Conservation (phyloP, 2,329 filamentous ascomycete genomes). For the Fusarium sp. region DNA sequence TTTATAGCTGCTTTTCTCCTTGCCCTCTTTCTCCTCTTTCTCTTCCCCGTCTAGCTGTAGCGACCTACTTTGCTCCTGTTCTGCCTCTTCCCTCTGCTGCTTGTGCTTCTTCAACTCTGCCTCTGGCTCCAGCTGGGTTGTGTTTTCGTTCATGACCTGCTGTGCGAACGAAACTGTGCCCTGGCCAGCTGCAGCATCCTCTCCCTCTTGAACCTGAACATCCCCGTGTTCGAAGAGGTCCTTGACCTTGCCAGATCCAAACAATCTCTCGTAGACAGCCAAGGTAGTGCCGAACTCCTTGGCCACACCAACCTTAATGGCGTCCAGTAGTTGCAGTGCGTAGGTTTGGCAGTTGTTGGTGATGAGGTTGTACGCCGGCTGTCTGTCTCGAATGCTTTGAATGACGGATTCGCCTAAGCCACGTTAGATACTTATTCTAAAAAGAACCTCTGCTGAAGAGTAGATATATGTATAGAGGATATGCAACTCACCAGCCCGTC, state of each 20-base stretch:
- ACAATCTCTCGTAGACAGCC: constrained; percentile 64
- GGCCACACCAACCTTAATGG: constrained; percentile 63
- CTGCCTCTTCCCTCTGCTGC: constrained; percentile 5
- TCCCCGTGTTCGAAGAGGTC: constrained; percentile 61
- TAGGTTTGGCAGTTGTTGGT: constrained; percentile 72
- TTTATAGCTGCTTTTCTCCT: constrained; percentile 3
- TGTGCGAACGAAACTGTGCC: constrained; percentile 62
- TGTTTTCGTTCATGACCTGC: constrained; percentile 67
- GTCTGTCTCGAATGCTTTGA: constrained; percentile 60
- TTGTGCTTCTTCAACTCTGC: constrained; percentile 40
- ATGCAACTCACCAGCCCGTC: constrained; percentile 57
- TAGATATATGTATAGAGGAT: background rate
- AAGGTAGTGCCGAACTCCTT: constrained; percentile 66
- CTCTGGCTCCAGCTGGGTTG: constrained; percentile 61
- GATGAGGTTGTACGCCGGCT: constrained; percentile 68
- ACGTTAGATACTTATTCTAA: background rate
- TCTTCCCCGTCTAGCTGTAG: background rate
- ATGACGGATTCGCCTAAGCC: constrained; percentile 63
- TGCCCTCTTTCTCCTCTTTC: background rate
- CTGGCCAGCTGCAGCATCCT: constrained; percentile 31
- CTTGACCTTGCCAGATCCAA: constrained; percentile 61
- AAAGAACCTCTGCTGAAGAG: background rate
- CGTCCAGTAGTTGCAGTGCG: constrained; percentile 64
- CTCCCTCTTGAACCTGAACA: constrained; percentile 12
- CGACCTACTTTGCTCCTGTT: constrained; percentile 25